phyloP scores from a whole-genome alignment of 192 early-diverging fungal genomes.

The Mortierella claussenii region DNA sequence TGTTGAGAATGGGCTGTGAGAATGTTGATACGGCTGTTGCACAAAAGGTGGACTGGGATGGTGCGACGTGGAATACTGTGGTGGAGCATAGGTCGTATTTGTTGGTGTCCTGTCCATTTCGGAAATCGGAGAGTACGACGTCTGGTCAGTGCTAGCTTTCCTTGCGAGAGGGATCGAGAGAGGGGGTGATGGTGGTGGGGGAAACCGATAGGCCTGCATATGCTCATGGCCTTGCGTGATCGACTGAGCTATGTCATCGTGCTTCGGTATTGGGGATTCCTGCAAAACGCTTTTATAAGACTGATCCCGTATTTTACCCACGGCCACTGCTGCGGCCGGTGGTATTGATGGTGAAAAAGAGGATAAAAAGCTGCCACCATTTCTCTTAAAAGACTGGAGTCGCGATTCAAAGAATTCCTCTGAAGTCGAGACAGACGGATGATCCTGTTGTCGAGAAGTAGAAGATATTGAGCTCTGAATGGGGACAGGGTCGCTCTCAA shows the following conservation, averaged over 20 bases:
- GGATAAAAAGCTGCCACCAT: conserved; percentile 12
- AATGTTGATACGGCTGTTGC: conserved; percentile 15
- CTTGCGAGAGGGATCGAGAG: conserved; percentile 31
- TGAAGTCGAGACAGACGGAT: neutral
- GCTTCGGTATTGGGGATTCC: conserved; percentile 29
- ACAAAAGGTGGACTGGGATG: conserved; percentile 22
- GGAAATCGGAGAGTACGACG: conserved; percentile 1
- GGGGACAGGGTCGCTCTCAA: neutral
- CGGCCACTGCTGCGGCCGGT: neutral
- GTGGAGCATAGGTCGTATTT: neutral
- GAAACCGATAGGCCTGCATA: conserved; percentile 29
- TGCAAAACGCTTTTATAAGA: conserved; percentile 9
- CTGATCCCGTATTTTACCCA: neutral
- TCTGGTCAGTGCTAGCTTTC: neutral
- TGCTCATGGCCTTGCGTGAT: conserved; percentile 2
- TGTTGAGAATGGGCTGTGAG: conserved; percentile 31
- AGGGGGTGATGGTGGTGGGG: conserved; percentile 38
- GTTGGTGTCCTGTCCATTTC: neutral
- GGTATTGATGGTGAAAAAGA: conserved; percentile 6
- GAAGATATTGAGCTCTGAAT: neutral
- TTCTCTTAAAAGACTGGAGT: conserved; percentile 22
- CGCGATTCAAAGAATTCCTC: conserved; percentile 14
- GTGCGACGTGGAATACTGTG: neutral
- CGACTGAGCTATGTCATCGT: neutral
- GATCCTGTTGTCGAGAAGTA: neutral